Evolutionary conservation across 2,329 filamentous ascomycete genomes (phyloP), one percentile per base, ranked within the genome.

Genomic region (Fusarium lateritium): DNA sequence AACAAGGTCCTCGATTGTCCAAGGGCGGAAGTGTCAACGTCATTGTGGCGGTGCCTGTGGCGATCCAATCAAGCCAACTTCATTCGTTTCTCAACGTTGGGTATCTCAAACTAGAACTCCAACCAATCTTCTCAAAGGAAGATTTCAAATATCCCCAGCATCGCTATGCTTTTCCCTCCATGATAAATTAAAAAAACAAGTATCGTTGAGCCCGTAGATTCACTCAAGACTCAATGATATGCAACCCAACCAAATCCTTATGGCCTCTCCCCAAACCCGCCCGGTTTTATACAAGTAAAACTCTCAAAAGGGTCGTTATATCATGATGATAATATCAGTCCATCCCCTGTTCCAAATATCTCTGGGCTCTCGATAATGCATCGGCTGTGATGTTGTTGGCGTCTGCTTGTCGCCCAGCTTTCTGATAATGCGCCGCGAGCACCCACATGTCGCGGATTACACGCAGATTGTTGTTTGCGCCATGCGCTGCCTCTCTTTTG

Each of bases 41-140:
- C 81, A 83, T 83, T 79, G 81, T 81, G 80, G 80, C 79, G 75
- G 77, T 65, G 60, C 61, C 40, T 67, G 75, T 77, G 76, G 76
- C 76, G 72, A 67, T 28, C 53, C 61, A 65, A 65, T 47, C 46
- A 65, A 65, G 28, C 49, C 40, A 56, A 42, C 60, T 53, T 52
- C 14, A 57, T 64, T 51, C 40, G 43, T 49, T 46, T 65, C 46
- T 65, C 40, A 65, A 52, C n/a, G 62, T 60, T 65, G 61, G 62
- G 46, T 65, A 65, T 65, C 60, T 65, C 62, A 65, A 65, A 49
- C 52, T 65, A 65, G 62, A 65, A 50, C 47, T 65, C 61, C 62
- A 61, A 61, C 61, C 43, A 49, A 55, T 55, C 54, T 59, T 38
- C 62, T 39, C 47, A 55, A 52, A 45, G 33, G 43, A 61, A 61